phyloP scores from a whole-genome alignment of 1,284 basidiomycete genomes.

The Trichosporon sp. region DNA sequence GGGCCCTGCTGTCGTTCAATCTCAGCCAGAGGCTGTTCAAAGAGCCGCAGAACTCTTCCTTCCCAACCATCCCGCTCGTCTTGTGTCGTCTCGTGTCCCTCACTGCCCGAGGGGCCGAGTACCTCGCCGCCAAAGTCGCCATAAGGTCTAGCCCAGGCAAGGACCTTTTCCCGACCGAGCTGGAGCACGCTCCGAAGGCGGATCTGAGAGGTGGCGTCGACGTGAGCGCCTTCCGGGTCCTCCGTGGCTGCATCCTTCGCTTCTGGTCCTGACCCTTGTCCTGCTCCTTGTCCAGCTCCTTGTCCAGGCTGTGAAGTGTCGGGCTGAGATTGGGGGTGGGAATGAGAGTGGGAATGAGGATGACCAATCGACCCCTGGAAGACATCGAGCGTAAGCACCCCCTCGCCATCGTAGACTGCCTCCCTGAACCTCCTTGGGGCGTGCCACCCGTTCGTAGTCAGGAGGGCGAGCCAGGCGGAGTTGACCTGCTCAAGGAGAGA shows the following conservation, averaged over 20 bases:
- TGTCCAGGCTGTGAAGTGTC: too few species aligned
- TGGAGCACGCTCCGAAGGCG: conserved; percentile 30
- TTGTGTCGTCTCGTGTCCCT: conserved; percentile 7
- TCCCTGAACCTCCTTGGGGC: background rate
- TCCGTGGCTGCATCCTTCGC: too few species aligned
- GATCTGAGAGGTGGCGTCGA: conserved; percentile 28
- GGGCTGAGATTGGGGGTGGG: too few species aligned
- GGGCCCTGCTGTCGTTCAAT: conserved; percentile 8
- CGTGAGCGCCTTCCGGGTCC: conserved; percentile 9
- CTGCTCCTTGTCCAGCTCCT: background rate
- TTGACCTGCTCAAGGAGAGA: conserved; percentile 23
- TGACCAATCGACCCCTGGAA: background rate
- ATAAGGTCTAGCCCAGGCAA: conserved; percentile 35
- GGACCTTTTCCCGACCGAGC: conserved; percentile 20
- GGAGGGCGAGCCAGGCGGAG: conserved; percentile 28
- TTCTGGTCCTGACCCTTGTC: background rate
- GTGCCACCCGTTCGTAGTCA: conserved; percentile 8
- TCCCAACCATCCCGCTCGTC: conserved; percentile 20
- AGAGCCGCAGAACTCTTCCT: conserved; percentile 1
- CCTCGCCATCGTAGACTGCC: background rate
- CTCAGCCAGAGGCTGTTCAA: conserved; percentile 1
- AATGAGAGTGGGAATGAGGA: background rate
- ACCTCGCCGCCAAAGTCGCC: conserved; percentile 27
- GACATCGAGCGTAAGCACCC: background rate
- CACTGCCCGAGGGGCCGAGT: conserved; percentile 11